phyloP scores from a whole-genome alignment of 192 early-diverging fungal genomes.

The Coemansia sp. region DNA sequence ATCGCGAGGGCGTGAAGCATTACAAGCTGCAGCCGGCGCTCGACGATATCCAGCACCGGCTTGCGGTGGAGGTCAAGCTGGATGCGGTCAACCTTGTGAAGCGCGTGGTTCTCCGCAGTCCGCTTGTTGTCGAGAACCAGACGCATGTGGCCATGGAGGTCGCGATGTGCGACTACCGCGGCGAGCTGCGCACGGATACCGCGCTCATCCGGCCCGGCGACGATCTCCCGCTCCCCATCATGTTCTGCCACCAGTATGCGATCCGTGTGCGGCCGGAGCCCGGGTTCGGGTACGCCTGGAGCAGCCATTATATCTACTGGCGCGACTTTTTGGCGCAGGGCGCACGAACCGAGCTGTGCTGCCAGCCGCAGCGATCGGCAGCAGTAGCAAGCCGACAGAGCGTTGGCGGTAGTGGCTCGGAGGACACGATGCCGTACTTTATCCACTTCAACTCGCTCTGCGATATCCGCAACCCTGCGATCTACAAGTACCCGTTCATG shows the following conservation, averaged over 20 bases:
- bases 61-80: constrained; percentile 87
- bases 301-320: constrained; percentile 78
- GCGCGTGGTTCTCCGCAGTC: constrained; percentile 86
- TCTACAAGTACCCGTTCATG: constrained; percentile 76
- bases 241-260: constrained; percentile 75
- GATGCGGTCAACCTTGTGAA: constrained; percentile 79
- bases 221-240: constrained; percentile 83
- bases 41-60: constrained; percentile 73
- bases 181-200: constrained; percentile 54
- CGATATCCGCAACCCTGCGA: constrained; percentile 38
- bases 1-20: constrained; percentile 80
- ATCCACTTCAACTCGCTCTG: constrained; percentile 47
- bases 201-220: constrained; percentile 68
- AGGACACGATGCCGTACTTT: constrained; percentile 38
- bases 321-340: constrained; percentile 61
- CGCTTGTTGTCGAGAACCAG: constrained; percentile 78
- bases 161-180: constrained; percentile 68
- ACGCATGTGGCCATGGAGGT: constrained; percentile 80
- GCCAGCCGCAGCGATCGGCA: constrained; percentile 30
- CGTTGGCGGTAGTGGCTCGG: neutral
- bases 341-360: constrained; percentile 57
- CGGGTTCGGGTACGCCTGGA: constrained; percentile 88
- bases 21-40: constrained; percentile 83
- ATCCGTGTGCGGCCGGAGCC: constrained; percentile 77
- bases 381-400: neutral